Percentiles rank a stretch among this genome's conserved stretches.
phyloP scores from a whole-genome alignment of 768 basidiomycete species.

The Pisolithus microcarpus region DNA sequence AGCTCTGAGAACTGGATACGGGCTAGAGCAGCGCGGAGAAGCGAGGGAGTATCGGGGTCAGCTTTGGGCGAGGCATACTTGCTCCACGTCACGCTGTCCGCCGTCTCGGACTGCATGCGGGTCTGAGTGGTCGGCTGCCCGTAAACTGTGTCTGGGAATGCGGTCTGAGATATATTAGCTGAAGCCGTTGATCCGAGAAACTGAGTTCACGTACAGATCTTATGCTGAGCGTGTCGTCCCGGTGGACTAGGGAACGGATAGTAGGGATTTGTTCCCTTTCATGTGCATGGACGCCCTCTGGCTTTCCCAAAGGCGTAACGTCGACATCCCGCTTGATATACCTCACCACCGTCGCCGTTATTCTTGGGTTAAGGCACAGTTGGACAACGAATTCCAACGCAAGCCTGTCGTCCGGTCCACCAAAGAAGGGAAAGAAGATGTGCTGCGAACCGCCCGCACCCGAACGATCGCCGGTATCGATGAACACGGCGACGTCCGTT shows the following conservation, averaged over 20 bases:
- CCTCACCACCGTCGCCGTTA: conserved; percentile 70
- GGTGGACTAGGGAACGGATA: neutral
- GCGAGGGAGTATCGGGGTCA: conserved; percentile 6
- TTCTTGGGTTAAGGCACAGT: conserved; percentile 60
- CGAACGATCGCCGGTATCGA: conserved; percentile 51
- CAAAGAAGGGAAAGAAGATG: conserved; percentile 86
- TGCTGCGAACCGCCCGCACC: conserved; percentile 41
- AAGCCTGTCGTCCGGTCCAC: conserved; percentile 88
- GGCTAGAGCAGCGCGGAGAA: conserved; percentile 32
- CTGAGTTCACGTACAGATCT: conserved; percentile 36
- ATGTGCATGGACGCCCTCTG: conserved; percentile 19
- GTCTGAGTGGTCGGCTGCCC: conserved; percentile 56
- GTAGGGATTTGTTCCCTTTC: conserved; percentile 23
- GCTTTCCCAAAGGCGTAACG: conserved; percentile 18
- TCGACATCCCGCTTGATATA: conserved; percentile 44
- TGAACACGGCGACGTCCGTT: conserved; percentile 76
- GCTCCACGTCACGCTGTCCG: conserved; percentile 73
- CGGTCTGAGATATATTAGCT: conserved; percentile 19
- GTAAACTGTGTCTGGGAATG: conserved; percentile 65
- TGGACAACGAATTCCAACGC: conserved; percentile 82
- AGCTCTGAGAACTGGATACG: conserved; percentile 59
- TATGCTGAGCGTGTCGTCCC: conserved; percentile 35
- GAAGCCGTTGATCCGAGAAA: neutral
- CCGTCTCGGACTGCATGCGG: conserved; percentile 72
- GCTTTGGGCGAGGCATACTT: conserved; percentile 40